A percentile compares a stretch with the other conserved stretches of the same genome.
These are phyloP conservation scores for Panicum hallii DNA, from an alignment of 202 grass and related monocot species.

Conservation along the genomic window DNA sequence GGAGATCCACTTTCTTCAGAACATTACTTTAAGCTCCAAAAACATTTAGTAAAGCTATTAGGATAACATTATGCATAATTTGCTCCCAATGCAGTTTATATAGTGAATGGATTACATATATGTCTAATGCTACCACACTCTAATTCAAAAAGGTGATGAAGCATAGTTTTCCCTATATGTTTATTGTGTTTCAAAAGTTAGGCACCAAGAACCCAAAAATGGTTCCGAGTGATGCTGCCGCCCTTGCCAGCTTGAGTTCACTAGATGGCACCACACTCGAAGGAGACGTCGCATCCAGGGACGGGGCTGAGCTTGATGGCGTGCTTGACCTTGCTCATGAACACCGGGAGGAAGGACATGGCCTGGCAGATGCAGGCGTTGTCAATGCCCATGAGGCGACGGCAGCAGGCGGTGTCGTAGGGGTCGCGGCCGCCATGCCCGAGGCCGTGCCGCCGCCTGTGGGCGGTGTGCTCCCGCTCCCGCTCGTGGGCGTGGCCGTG, in stretches of 20 bases:
- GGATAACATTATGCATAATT: background rate
- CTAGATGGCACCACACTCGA: constrained; percentile 63
- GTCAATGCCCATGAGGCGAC: constrained; percentile 77
- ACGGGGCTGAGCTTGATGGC: constrained; percentile 68
- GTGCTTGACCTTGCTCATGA: constrained; percentile 83
- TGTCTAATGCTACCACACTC: background rate
- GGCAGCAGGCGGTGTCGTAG: constrained; percentile 77
- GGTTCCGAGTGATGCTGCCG: background rate
- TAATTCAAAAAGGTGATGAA: background rate
- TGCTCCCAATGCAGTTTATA: background rate
- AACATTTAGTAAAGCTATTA: background rate
- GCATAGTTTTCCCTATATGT: background rate
- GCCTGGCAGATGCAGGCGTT: constrained; percentile 85
- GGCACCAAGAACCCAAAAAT: constrained; percentile 8
- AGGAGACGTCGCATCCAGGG: constrained; percentile 73
- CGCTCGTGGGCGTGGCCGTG: constrained; percentile 25
- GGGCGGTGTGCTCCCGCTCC: background rate
- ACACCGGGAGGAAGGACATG: constrained; percentile 69
- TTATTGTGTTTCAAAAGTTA: background rate
- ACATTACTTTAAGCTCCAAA: background rate
- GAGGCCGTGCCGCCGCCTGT: constrained; percentile 32
- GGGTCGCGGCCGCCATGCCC: constrained; percentile 44
- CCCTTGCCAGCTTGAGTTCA: background rate
- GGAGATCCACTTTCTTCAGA: background rate
- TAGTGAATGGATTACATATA: background rate